Evolutionary conservation across 331 rosid genomes (phyloP).

Genomic region (Pyrus hybrid): DNA sequence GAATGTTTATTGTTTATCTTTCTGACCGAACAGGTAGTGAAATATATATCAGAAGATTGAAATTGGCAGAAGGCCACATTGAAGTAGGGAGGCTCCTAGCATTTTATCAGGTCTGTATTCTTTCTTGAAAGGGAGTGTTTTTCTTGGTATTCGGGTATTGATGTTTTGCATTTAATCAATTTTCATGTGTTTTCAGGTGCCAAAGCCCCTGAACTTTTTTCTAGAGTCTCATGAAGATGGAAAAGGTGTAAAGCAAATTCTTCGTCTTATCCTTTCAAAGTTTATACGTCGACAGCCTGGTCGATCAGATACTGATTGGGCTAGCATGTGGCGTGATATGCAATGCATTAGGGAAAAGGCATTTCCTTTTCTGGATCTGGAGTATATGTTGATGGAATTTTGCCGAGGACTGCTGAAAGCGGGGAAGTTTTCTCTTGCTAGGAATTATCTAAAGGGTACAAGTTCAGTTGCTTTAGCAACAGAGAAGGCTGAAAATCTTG

Average conservation of each 20-base stretch:
- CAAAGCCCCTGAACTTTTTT: constrained; percentile 84
- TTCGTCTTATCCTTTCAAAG: constrained; percentile 92
- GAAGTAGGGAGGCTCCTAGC: constrained; percentile 93
- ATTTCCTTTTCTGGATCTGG: constrained; percentile 80
- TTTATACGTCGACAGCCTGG: constrained; percentile 86
- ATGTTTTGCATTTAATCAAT: not conserved
- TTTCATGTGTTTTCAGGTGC: constrained; percentile 51
- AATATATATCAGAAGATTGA: constrained; percentile 41
- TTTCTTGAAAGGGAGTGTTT: constrained; percentile 1
- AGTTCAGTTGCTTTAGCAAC: constrained; percentile 81
- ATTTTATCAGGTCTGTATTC: constrained; percentile 69
- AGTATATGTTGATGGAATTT: constrained; percentile 85
- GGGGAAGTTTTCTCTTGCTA: constrained; percentile 94
- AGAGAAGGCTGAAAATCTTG: constrained; percentile 93
- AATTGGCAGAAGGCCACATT: constrained; percentile 82
- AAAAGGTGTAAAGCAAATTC: constrained; percentile 88
- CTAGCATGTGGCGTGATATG: constrained; percentile 98
- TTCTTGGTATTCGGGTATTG: not conserved
- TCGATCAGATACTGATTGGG: constrained; percentile 94
- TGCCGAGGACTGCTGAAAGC: constrained; percentile 95
- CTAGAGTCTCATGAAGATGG: constrained; percentile 66
- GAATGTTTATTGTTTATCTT: not conserved
- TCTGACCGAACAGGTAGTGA: constrained; percentile 42
- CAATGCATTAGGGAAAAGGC: constrained; percentile 80
- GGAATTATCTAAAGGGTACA: constrained; percentile 92